These are phyloP conservation scores for Yamadazyma dendronema DNA, from an alignment of 1,139 yeast species.

Conservation along the genomic window DNA sequence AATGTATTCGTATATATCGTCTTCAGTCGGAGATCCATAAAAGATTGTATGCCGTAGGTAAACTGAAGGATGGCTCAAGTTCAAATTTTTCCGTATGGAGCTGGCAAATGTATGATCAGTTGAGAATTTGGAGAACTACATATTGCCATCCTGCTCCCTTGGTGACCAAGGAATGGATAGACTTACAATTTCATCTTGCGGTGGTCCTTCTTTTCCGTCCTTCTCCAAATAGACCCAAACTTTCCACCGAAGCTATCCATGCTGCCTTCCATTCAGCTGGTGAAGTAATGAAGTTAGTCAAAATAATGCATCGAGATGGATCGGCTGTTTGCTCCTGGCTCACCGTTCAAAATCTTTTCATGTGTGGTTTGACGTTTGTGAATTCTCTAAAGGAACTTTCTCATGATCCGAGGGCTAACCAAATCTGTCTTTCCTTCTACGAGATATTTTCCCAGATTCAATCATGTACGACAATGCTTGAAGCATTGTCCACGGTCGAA, in stretches of 20 bases:
- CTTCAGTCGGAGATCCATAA: conserved; percentile 14
- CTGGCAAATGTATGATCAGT: conserved; percentile 14
- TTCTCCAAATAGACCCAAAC: conserved; percentile 11
- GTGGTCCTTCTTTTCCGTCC: conserved; percentile 14
- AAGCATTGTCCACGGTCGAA: conserved; percentile 11
- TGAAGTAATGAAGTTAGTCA: conserved; percentile 13
- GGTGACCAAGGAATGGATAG: conserved; percentile 14
- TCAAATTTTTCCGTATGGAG: conserved; percentile 10
- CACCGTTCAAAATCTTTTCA: conserved; percentile 13
- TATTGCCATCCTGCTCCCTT: conserved; percentile 11
- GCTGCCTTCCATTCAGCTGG: conserved; percentile 15
- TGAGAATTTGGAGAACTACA: conserved; percentile 11
- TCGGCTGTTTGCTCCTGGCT: conserved; percentile 14
- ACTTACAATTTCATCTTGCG: conserved; percentile 13
- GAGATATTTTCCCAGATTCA: conserved; percentile 12
- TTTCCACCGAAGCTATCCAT: conserved; percentile 11
- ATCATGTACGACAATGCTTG: conserved; percentile 13
- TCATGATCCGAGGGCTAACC: conserved; percentile 1
- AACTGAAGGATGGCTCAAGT: neutral
- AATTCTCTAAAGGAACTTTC: conserved; percentile 14
- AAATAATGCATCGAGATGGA: conserved; percentile 13
- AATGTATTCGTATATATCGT: conserved; percentile 10
- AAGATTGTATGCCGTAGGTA: conserved; percentile 8
- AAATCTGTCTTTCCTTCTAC: conserved; percentile 6
- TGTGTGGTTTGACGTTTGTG: conserved; percentile 14